Evolutionary conservation across 306 rosid genomes (phyloP), one percentile per base, ranked within the genome.

Genomic region (Begonia peltatifolia): DNA sequence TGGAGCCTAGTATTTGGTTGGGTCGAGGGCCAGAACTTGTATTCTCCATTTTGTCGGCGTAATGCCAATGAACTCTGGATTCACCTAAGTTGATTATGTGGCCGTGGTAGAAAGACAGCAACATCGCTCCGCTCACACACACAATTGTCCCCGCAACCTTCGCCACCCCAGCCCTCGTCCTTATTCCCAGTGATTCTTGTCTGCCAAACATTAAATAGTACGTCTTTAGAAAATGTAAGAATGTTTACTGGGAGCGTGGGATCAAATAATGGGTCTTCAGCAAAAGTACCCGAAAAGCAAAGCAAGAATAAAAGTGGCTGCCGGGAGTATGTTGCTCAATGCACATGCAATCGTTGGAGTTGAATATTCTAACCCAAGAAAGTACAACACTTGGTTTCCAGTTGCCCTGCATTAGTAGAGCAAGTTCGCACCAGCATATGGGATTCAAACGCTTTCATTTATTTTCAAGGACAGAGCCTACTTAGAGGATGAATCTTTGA

Each of bases 291-390:
- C 4, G 48, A 68, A 86, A 42, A 90, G 0, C 14, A 76, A 43
- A 20, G 95, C 95, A n/a, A 90, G 82, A 46, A 86, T 6, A 59
- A 90, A 83, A 18, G 99, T 83, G 67, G 83, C 77, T n/a, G 95
- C 94, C 9, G 97, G 97, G 50, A 90, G 92, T 57, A 79, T 66
- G 68, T 90, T 86, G 48, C 59, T 57, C 30, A 83, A 60, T 9
- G 99, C 95, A 55, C 78, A 64, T 41, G 83, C 79, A 43, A 79
- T 58, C 5, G 93, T 86, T 41, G 99, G 74, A 1, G 75, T 66
- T 35, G 86, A 68, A 42, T 69, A 58, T 38, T 80, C 83, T 25
- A 90, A 77, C 49, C 95, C 94, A 48, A 73, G 46, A 17, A 76
- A 90, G 67, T 47, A 85, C 6, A 78, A 61, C 14, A 85, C 72